Evolutionary conservation across 139 green algal genomes (phyloP).

Genomic region (Picochlorum costavermella): DNA sequence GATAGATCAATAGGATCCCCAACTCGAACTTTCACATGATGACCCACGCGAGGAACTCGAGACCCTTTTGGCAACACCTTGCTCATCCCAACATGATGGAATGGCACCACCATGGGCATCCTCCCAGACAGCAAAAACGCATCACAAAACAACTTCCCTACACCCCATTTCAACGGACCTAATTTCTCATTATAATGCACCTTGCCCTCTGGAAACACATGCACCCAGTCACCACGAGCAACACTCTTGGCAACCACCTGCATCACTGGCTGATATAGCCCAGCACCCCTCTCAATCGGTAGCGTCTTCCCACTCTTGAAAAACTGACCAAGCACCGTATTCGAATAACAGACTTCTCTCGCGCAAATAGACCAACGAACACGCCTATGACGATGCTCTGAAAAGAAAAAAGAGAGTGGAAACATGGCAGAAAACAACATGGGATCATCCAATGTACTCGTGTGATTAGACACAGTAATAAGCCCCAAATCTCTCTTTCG

Average conservation of each 20-base stretch:
- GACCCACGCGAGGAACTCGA: conserved; percentile 35
- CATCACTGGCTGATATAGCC: conserved; percentile 64
- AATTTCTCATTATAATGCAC: conserved; percentile 62
- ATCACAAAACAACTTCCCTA: conserved; percentile 72
- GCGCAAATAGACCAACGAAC: conserved; percentile 79
- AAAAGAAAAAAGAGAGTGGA: conserved; percentile 62
- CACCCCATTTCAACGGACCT: conserved; percentile 60
- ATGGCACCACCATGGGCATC: conserved; percentile 67
- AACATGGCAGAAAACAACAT: conserved; percentile 57
- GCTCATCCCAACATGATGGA: conserved; percentile 77
- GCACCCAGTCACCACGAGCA: conserved; percentile 64
- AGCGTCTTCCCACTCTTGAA: conserved; percentile 80
- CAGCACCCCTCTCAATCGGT: conserved; percentile 60
- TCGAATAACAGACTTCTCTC: conserved; percentile 73
- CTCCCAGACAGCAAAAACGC: conserved; percentile 2
- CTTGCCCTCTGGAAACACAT: conserved; percentile 81
- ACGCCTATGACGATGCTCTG: conserved; percentile 46
- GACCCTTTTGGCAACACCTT: conserved; percentile 48
- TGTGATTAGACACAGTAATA: conserved; percentile 71
- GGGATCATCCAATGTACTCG: conserved; percentile 85
- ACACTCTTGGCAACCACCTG: conserved; percentile 30
- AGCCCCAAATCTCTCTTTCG: conserved; percentile 36
- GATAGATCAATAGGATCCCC: conserved; percentile 57
- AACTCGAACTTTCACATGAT: conserved; percentile 47
- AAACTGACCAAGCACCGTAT: conserved; percentile 67